Evolutionary conservation across 2,329 filamentous ascomycete species (phyloP).

Genomic region (Pseudogymnoascus sp.): DNA sequence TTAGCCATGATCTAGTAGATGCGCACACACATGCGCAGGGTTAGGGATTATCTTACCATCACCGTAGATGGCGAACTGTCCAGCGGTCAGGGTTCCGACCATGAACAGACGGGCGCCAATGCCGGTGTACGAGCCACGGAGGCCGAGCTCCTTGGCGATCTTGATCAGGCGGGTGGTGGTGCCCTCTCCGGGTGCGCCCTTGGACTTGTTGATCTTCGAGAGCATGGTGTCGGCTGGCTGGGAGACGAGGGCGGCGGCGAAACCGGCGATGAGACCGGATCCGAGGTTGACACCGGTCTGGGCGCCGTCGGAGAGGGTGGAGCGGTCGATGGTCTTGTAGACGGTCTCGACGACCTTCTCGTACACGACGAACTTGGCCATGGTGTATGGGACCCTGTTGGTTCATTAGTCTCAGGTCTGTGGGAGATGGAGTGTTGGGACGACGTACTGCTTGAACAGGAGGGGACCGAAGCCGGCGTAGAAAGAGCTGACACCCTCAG

Average conservation of each 20-base stretch:
- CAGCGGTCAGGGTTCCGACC: constrained; percentile 59
- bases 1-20: not conserved
- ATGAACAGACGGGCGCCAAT: constrained; percentile 74
- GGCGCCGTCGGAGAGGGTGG: constrained; percentile 54
- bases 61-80: constrained; percentile 87
- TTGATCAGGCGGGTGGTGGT: constrained; percentile 75
- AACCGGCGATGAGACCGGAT: constrained; percentile 71
- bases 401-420: constrained; percentile 17
- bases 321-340: constrained; percentile 65
- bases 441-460: constrained; percentile 65
- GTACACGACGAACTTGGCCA: constrained; percentile 92
- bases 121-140: constrained; percentile 71
- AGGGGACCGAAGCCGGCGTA: constrained; percentile 88
- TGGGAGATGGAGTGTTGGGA: not conserved
- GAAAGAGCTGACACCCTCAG: constrained; percentile 77
- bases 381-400: constrained; percentile 76
- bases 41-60: constrained; percentile 30
- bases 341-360: constrained; percentile 76
- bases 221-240: constrained; percentile 93
- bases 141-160: constrained; percentile 78
- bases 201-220: constrained; percentile 93
- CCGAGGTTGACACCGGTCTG: constrained; percentile 78
- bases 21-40: too few relatives aligned
- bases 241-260: constrained; percentile 78
- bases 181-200: constrained; percentile 78